Evolutionary conservation across 2,329 filamentous ascomycete species (phyloP).

Genomic region (Aspergillus sergii): DNA sequence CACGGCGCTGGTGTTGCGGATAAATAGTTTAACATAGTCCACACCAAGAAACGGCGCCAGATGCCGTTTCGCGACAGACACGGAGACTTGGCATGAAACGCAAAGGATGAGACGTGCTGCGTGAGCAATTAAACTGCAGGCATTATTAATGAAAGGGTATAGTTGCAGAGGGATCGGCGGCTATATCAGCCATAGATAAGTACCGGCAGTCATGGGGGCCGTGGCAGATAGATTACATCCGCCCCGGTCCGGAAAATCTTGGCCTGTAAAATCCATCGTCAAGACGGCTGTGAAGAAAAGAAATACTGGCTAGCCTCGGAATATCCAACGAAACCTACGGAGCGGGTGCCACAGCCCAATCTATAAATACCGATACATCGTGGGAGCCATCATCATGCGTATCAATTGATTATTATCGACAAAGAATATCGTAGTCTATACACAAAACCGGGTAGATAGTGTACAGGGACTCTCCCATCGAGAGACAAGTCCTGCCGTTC

Average conservation of each 20-base stretch:
- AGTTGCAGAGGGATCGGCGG: neutral
- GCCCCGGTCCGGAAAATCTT: neutral
- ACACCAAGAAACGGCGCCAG: neutral
- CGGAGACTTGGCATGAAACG: neutral
- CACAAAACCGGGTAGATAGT: conserved; percentile 10
- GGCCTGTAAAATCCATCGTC: neutral
- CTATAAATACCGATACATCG: neutral
- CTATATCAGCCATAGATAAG: neutral
- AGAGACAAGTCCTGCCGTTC: conserved; percentile 2
- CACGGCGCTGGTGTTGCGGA: neutral
- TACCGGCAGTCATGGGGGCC: neutral
- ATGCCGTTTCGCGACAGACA: neutral
- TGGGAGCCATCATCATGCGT: conserved; percentile 4
- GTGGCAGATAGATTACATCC: neutral
- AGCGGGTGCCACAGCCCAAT: neutral
- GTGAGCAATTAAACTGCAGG: neutral
- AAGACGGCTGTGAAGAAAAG: neutral
- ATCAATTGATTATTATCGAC: conserved; percentile 11
- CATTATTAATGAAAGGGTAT: neutral
- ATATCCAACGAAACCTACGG: neutral
- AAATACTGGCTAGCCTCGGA: neutral
- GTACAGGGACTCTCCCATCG: conserved; percentile 8
- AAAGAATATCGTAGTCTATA: conserved; percentile 10
- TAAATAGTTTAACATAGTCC: neutral
- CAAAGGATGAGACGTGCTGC: neutral